Conservation (phyloP, 2,329 filamentous ascomycete species). For the Colletotrichum acutatum region DNA sequence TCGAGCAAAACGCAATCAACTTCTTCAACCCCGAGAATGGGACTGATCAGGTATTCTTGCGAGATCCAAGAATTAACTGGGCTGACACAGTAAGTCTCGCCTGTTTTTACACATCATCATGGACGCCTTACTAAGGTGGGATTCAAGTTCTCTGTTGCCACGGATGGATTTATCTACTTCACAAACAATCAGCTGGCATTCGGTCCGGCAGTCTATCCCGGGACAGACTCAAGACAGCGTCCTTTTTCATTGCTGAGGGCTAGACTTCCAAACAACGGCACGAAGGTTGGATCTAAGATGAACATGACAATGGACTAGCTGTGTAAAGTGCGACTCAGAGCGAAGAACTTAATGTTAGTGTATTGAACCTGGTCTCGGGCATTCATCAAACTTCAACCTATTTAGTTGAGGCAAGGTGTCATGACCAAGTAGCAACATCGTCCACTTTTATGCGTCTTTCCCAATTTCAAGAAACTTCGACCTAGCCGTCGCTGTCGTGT, state of each 20-base stretch:
- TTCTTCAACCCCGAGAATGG: conserved; percentile 13
- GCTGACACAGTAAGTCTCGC: background rate
- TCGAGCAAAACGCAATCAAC: conserved; percentile 7
- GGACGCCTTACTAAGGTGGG: background rate
- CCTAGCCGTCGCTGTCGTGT: no score
- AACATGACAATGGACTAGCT: no score
- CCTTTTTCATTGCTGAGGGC: conserved; percentile 10
- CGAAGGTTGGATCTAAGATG: background rate
- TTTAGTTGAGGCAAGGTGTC: no score
- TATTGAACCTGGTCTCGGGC: no score
- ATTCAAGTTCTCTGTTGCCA: conserved; percentile 5
- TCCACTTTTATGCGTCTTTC: no score
- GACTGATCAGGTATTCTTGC: conserved; percentile 1
- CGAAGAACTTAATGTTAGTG: no score
- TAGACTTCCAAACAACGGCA: background rate
- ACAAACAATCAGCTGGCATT: conserved; percentile 11
- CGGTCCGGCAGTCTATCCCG: background rate
- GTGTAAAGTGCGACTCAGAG: no score
- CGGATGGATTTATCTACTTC: conserved; percentile 9
- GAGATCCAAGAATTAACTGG: conserved; percentile 10
- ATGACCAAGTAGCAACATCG: no score
- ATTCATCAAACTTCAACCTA: no score
- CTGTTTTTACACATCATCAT: background rate
- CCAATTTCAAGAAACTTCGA: no score
- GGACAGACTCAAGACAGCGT: background rate